Base-by-base conservation (phyloP, 1,139 yeast genomes). In the Citeromyces hawaiiensis region DNA sequence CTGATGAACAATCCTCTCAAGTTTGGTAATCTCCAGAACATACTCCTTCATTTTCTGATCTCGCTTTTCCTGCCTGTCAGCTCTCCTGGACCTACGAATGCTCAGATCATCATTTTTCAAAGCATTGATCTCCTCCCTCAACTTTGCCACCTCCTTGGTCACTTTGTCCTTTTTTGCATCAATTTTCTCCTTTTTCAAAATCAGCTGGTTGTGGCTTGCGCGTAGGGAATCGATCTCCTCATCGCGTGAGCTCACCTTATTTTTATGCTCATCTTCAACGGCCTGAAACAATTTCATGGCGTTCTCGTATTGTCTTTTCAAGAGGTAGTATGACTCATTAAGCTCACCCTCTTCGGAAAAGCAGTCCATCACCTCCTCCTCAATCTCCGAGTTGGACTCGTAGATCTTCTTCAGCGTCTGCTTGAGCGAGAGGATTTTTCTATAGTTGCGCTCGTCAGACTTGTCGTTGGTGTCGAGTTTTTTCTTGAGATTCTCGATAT, bases 401-500 rank as follows among this genome's bases (percentile, higher is more conserved):
- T 69, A 73, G 18, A 59, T 58, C 46, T 64, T 66, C 34, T 62
- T 59, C 32, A 68, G 57, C 2, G 64, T 55, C 18, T 53, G 56
- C 43, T 69, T 61, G 43, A 70, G 50, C 18, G 63, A 59, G 35
- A 66, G 62, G 6, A 68, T 59, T 44, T 64, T 69, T 37, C 63
- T 63, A 37, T 64, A 62, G 36, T 60, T 64, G 46, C 70, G 66
- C 37, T 63, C 66, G 48, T 69, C 74, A 43, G 61, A 63, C n/a
- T 57, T 58, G 42, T 61, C 63, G 42, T 60, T 61, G 37, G 71
- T 70, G 7, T 64, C 56, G 4, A 75, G 66, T 47, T 72, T 72
- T 18, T 57, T 61, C 48, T 69, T 72, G 42, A 77, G 58, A 39
- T 57, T 58, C 35, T 77, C 86, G 48, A 77, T 76, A 40, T 76